A percentile compares a stretch with the other conserved stretches of the same genome.
phyloP scores from a whole-genome alignment of 768 basidiomycete genomes.

The Boletus barrowsii region DNA sequence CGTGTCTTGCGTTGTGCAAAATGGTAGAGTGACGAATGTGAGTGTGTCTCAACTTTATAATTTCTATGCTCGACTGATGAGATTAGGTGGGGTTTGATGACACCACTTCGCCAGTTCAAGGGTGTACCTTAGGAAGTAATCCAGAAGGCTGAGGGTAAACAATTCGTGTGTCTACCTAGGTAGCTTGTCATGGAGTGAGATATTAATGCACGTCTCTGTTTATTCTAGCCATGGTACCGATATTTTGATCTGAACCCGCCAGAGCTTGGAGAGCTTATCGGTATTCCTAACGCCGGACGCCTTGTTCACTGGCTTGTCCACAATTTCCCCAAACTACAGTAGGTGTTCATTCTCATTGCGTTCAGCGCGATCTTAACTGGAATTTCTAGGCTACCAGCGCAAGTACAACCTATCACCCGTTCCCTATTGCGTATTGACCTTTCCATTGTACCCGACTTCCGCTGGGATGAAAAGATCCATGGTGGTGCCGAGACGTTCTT shows the following conservation, averaged over 20 bases:
- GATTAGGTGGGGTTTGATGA: slow-evolving; percentile 93
- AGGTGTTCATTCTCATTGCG: slow-evolving; percentile 23
- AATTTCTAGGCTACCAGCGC: slow-evolving; percentile 71
- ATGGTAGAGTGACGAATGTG: slow-evolving; percentile 89
- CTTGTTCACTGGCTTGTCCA: slow-evolving; percentile 92
- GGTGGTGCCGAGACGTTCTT: slow-evolving; percentile 86
- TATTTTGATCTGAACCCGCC: slow-evolving; percentile 92
- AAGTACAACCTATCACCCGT: slow-evolving; percentile 95
- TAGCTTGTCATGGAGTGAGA: background rate
- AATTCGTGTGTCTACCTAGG: slow-evolving; percentile 65
- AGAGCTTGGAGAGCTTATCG: slow-evolving; percentile 93
- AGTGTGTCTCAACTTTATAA: slow-evolving; percentile 22
- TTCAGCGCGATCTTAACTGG: background rate
- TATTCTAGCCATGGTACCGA: slow-evolving; percentile 82
- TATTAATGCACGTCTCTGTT: background rate
- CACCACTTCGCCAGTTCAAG: slow-evolving; percentile 93
- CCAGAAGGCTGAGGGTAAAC: slow-evolving; percentile 92
- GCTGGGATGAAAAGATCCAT: slow-evolving; percentile 95
- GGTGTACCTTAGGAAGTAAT: slow-evolving; percentile 83
- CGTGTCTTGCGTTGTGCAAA: slow-evolving; percentile 91
- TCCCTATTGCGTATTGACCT: slow-evolving; percentile 90
- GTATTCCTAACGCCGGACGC: slow-evolving; percentile 89
- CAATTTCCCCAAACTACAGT: slow-evolving; percentile 94
- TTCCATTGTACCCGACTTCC: slow-evolving; percentile 95
- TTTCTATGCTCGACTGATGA: background rate